Conservation (phyloP, 352 stramenopile genomes). For the Globisporangium mamillatum region DNA sequence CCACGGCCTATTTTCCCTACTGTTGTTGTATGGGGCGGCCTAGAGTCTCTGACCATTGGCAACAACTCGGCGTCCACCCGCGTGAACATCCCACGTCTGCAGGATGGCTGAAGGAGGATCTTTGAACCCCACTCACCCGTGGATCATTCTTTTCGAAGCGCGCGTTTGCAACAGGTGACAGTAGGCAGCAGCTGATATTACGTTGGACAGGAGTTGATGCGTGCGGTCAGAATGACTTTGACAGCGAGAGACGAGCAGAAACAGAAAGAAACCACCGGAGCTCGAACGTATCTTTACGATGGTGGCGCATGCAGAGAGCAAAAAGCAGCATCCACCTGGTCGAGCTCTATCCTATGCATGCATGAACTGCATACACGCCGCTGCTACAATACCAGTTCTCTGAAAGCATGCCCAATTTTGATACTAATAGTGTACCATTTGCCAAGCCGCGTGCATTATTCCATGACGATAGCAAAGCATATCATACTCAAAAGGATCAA, state of each 20-base stretch:
- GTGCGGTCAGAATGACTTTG: neutral
- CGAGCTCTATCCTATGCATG: neutral
- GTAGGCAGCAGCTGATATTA: neutral
- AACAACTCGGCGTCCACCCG: neutral
- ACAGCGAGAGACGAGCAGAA: neutral
- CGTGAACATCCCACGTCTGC: neutral
- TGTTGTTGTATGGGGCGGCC: neutral
- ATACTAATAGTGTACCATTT: too few relatives aligned
- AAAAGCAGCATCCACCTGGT: neutral
- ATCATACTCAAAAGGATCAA: neutral
- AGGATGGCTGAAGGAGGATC: neutral
- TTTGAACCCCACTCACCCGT: neutral
- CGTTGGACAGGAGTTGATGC: neutral
- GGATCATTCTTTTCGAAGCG: neutral
- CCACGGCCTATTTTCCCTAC: too few relatives aligned
- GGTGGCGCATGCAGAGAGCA: neutral
- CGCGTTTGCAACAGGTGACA: neutral
- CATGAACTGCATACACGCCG: neutral
- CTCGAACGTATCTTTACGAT: neutral
- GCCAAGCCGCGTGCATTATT: too few relatives aligned
- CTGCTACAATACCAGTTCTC: too few relatives aligned
- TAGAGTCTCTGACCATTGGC: neutral
- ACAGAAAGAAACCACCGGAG: neutral
- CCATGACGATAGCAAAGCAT: neutral
- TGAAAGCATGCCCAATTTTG: too few relatives aligned